A percentile compares a stretch with the other conserved stretches of the same genome.
Evolutionary conservation across 2,329 filamentous ascomycete genomes (phyloP).

Genomic region (Alternaria triticimaculans): DNA sequence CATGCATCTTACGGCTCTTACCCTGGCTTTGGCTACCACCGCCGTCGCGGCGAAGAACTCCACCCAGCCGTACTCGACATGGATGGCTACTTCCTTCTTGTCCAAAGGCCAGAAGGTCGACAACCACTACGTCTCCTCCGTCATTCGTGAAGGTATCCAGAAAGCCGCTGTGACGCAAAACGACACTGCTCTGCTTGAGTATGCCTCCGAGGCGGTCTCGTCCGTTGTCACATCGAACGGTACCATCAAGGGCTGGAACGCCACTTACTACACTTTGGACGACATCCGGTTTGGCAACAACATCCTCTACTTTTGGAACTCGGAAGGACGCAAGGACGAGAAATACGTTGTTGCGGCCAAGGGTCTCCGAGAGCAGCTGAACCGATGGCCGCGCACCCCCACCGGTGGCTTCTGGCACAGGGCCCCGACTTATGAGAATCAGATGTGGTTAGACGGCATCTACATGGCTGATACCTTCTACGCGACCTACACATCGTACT

Average conservation of each 20-base stretch:
- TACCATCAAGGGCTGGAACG: conserved; percentile 56
- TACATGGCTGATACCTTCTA: conserved; percentile 52
- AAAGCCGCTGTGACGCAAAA: conserved; percentile 54
- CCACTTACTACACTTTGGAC: conserved; percentile 55
- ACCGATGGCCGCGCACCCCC: conserved; percentile 58
- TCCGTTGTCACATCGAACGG: conserved; percentile 57
- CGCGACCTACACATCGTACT: conserved; percentile 48
- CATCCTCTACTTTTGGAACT: conserved; percentile 58
- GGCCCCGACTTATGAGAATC: conserved; percentile 55
- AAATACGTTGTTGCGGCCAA: conserved; percentile 60
- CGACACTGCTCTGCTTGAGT: conserved; percentile 54
- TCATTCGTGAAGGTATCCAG: conserved; percentile 57
- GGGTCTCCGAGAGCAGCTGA: conserved; percentile 55
- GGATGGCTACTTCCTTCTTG: conserved; percentile 59
- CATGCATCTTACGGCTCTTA: conserved; percentile 36
- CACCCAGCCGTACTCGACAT: conserved; percentile 42
- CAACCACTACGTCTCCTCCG: conserved; percentile 55
- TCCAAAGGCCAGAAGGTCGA: conserved; percentile 48
- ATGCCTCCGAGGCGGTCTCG: conserved; percentile 57
- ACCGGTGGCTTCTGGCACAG: conserved; percentile 64
- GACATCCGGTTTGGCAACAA: conserved; percentile 63
- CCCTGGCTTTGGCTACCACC: conserved; percentile 30
- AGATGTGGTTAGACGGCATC: conserved; percentile 66
- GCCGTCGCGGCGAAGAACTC: conserved; percentile 30
- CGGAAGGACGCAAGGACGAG: conserved; percentile 47